These are phyloP conservation scores for Madurella mycetomatis DNA, from an alignment of 2,329 filamentous ascomycete species.

Conservation along the genomic window DNA sequence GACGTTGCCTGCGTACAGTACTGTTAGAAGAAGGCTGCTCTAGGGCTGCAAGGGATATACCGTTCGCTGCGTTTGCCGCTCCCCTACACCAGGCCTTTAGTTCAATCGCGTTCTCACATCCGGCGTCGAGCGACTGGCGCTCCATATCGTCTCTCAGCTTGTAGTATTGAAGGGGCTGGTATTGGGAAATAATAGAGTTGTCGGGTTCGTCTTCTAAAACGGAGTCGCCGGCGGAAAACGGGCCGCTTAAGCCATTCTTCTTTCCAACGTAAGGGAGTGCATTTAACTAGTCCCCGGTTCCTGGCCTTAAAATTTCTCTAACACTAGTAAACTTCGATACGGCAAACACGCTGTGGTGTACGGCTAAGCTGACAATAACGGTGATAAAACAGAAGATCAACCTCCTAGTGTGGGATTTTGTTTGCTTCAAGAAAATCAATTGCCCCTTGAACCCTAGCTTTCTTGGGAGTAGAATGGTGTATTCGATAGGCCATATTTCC, in stretches of 20 bases:
- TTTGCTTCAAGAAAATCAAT: too few species aligned
- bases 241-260: slow-evolving; percentile 27
- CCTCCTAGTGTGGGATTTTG: slow-evolving; percentile 18
- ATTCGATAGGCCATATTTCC: too few species aligned
- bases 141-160: slow-evolving; percentile 28
- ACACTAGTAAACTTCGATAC: slow-evolving; percentile 23
- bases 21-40: slow-evolving; percentile 2
- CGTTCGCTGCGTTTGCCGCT: slow-evolving; percentile 23
- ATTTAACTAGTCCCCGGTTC: slow-evolving; percentile 15
- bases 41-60: slow-evolving; percentile 15
- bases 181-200: not conserved
- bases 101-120: slow-evolving; percentile 7
- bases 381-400: slow-evolving; percentile 29
- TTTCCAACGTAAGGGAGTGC: slow-evolving; percentile 27
- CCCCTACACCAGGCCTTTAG: slow-evolving; percentile 22
- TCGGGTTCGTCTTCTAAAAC: not conserved
- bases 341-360: slow-evolving; percentile 27
- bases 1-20: slow-evolving; percentile 20
- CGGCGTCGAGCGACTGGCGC: slow-evolving; percentile 23
- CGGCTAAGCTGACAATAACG: slow-evolving; percentile 26
- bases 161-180: slow-evolving; percentile 25
- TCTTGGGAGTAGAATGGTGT: too few species aligned
- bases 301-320: slow-evolving; percentile 16
- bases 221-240: slow-evolving; percentile 22
- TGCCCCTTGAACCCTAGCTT: too few species aligned